phyloP scores from a whole-genome alignment of 192 early-diverging fungal genomes.

The Coemansia sp. region DNA sequence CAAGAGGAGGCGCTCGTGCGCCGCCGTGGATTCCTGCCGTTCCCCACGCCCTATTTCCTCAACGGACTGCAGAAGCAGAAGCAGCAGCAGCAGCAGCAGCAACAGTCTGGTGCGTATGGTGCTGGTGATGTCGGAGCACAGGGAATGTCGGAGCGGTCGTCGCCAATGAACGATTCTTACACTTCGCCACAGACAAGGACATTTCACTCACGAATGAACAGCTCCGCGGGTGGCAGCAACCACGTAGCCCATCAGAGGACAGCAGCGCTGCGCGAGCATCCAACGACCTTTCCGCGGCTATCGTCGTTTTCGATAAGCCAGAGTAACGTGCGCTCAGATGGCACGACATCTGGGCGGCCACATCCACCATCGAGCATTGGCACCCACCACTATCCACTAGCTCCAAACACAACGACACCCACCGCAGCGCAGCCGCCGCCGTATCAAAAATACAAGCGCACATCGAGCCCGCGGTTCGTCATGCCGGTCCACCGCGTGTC shows the following conservation, averaged over 20 bases:
- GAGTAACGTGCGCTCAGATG: constrained; percentile 47
- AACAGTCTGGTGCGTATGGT: not conserved
- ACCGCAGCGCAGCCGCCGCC: too few species aligned
- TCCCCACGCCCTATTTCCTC: constrained; percentile 42
- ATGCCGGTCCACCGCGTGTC: constrained; percentile 32
- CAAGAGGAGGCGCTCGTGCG: constrained; percentile 10
- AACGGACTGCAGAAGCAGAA: constrained; percentile 32
- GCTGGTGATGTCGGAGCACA: constrained; percentile 14
- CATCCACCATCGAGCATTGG: not conserved
- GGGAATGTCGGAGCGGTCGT: constrained; percentile 22
- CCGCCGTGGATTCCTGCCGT: constrained; percentile 28
- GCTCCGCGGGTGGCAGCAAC: not conserved
- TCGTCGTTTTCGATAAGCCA: constrained; percentile 54
- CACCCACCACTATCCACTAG: not conserved
- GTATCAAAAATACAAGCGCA: constrained; percentile 3
- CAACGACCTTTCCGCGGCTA: constrained; percentile 40
- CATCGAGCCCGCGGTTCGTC: constrained; percentile 26
- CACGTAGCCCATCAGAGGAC: not conserved
- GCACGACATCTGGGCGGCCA: constrained; percentile 8
- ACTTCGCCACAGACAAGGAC: constrained; percentile 3
- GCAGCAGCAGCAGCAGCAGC: constrained; percentile 7
- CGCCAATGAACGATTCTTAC: constrained; percentile 20
- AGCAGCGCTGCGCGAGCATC: constrained; percentile 21
- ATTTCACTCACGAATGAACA: not conserved
- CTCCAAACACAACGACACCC: too few species aligned